A percentile compares a stretch with the other conserved stretches of the same genome.
phyloP scores from a whole-genome alignment of 1,284 basidiomycete species.

The Rhodotorula sp. region DNA sequence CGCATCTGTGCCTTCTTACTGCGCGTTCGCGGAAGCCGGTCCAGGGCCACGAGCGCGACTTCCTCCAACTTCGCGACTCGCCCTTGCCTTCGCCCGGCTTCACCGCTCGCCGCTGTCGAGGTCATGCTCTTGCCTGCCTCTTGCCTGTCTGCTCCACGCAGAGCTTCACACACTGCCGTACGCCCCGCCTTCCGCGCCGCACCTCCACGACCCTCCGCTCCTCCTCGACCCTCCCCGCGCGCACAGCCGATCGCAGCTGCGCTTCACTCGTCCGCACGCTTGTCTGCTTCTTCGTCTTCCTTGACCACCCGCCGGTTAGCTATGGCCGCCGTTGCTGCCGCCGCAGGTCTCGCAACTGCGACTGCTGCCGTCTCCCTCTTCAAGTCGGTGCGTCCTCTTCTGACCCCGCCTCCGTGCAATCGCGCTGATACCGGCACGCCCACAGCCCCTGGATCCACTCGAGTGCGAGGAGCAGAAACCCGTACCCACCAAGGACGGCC shows the following conservation, averaged over 20 bases:
- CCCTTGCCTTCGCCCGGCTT: too few relatives aligned
- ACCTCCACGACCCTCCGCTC: not conserved
- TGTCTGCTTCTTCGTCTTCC: not conserved
- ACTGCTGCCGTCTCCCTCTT: slow-evolving; percentile 5
- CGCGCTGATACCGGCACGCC: not conserved
- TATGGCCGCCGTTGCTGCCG: slow-evolving; percentile 9
- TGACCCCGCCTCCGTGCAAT: not conserved
- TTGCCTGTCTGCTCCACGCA: not conserved
- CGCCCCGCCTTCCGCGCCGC: not conserved
- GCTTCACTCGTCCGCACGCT: not conserved
- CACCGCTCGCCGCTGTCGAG: not conserved
- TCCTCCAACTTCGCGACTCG: too few relatives aligned
- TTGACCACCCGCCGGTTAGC: not conserved
- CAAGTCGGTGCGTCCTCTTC: slow-evolving; percentile 7
- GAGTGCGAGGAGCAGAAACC: slow-evolving; percentile 5
- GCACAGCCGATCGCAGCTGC: not conserved
- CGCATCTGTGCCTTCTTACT: too few relatives aligned
- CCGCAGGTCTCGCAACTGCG: slow-evolving; percentile 19
- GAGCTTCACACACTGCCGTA: not conserved
- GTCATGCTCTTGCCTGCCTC: not conserved
- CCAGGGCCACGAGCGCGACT: too few relatives aligned
- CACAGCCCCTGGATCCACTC: slow-evolving; percentile 10
- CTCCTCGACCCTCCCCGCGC: not conserved
- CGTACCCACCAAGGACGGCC: not conserved
- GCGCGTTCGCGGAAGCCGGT: too few relatives aligned